Percentiles rank a stretch among this genome's conserved stretches.
phyloP scores from a whole-genome alignment of 805 yeast species.

The Teunomyces kruisii region DNA sequence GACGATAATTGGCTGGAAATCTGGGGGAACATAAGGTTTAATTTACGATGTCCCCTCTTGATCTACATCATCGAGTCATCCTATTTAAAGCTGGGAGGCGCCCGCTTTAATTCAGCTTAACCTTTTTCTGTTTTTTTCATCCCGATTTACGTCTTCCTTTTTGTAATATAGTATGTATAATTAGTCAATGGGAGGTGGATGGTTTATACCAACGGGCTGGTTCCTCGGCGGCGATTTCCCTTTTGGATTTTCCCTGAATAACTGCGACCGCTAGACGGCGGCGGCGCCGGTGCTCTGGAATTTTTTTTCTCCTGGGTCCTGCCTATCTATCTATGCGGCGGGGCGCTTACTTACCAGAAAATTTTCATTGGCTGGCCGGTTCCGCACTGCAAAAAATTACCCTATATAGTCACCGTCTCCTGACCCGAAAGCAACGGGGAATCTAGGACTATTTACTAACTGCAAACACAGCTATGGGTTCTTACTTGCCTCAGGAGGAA shows the following conservation, averaged over 20 bases:
- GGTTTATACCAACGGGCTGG: too few species aligned
- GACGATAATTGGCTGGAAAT: slow-evolving; percentile 3
- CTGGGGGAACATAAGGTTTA: neutral
- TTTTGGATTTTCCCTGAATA: too few species aligned
- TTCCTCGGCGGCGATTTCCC: too few species aligned
- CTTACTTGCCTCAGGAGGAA: slow-evolving; percentile 41
- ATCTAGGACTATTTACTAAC: neutral
- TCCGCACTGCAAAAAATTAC: slow-evolving; percentile 4
- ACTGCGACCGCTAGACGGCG: too few species aligned
- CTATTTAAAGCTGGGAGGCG: too few species aligned
- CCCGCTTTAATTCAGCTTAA: too few species aligned
- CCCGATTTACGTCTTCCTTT: too few species aligned
- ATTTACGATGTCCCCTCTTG: neutral
- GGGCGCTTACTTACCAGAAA: slow-evolving; percentile 4
- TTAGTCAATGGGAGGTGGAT: too few species aligned
- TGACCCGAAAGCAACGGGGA: neutral
- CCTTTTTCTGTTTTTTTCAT: too few species aligned
- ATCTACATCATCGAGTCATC: neutral
- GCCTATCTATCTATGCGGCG: slow-evolving; percentile 1
- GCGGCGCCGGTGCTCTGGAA: too few species aligned
- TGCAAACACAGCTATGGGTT: slow-evolving; percentile 20
- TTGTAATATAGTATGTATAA: too few species aligned
- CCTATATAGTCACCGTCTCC: neutral
- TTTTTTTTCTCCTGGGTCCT: neutral
- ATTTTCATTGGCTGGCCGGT: slow-evolving; percentile 3